Conservation (phyloP, 768 basidiomycete genomes). For the Phanerodontia chrysosporium region DNA sequence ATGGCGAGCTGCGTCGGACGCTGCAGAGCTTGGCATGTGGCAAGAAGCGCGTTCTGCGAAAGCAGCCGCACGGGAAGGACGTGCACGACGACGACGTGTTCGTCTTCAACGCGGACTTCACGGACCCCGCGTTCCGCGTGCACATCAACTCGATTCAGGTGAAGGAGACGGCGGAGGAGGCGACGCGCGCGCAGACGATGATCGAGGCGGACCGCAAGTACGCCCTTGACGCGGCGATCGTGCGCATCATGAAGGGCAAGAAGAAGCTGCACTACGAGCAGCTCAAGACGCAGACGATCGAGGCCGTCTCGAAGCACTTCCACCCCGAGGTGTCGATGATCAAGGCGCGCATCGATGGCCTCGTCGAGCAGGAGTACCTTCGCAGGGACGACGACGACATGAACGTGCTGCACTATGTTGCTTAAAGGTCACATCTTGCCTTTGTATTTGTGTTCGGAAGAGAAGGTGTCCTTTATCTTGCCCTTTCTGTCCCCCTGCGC, state of each 20-base stretch:
- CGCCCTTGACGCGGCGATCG: slow-evolving; percentile 90
- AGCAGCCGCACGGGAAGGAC: slow-evolving; percentile 74
- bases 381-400: slow-evolving; percentile 60
- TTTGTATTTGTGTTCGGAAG: background rate
- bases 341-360: slow-evolving; percentile 75
- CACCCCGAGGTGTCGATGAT: slow-evolving; percentile 84
- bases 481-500: too few relatives aligned
- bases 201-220: slow-evolving; percentile 86
- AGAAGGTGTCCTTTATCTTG: too few relatives aligned
- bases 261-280: slow-evolving; percentile 80
- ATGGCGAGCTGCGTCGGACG: slow-evolving; percentile 71
- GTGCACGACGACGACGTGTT: slow-evolving; percentile 76
- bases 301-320: slow-evolving; percentile 74
- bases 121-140: slow-evolving; percentile 71
- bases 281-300: slow-evolving; percentile 78
- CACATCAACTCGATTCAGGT: slow-evolving; percentile 71
- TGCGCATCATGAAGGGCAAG: slow-evolving; percentile 91
- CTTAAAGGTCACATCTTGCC: slow-evolving; percentile 36
- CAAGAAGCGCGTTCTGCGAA: slow-evolving; percentile 83
- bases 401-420: slow-evolving; percentile 76
- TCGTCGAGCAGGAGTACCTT: slow-evolving; percentile 88
- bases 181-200: slow-evolving; percentile 70
- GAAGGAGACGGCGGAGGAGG: slow-evolving; percentile 56
- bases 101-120: slow-evolving; percentile 77
- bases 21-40: slow-evolving; percentile 92